phyloP scores from a whole-genome alignment of 2,329 filamentous ascomycete genomes.

The Colletotrichum sp. region DNA sequence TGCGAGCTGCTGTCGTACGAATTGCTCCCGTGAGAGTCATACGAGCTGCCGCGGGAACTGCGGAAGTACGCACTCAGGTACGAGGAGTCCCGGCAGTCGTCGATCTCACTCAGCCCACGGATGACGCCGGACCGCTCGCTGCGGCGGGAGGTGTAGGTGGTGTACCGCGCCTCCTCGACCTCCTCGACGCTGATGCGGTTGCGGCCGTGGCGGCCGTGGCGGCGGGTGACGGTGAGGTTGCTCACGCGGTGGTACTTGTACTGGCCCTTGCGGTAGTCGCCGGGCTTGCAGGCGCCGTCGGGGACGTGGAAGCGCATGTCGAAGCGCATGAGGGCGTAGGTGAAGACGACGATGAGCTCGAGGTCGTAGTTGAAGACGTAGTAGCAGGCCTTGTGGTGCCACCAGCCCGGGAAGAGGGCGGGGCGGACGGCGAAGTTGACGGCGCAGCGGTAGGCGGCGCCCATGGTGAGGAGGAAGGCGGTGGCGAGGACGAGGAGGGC shows the following conservation, averaged over 20 bases:
- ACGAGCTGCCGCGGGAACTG: background rate
- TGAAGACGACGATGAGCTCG: constrained; percentile 72
- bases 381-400: constrained; percentile 73
- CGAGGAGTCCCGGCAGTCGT: background rate
- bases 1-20: background rate
- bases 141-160: constrained; percentile 28
- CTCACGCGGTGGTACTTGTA: constrained; percentile 13
- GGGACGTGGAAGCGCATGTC: constrained; percentile 71
- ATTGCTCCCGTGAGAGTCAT: background rate
- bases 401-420: constrained; percentile 63
- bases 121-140: constrained; percentile 18
- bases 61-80: background rate
- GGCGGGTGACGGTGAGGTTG: background rate
- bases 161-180: constrained; percentile 21
- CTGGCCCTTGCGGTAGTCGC: constrained; percentile 45
- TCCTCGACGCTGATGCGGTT: constrained; percentile 21
- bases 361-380: constrained; percentile 81
- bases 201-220: background rate
- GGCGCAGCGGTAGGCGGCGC: constrained; percentile 72
- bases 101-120: background rate
- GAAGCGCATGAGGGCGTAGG: constrained; percentile 71
- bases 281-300: constrained; percentile 66
- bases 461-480: constrained; percentile 65
- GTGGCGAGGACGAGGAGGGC: constrained; percentile 66
- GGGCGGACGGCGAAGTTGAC: constrained; percentile 59